A percentile compares a stretch with the other conserved stretches of the same genome.
These are phyloP conservation scores for Fomes fomentarius DNA, from an alignment of 1,284 basidiomycete species.

Conservation along the genomic window DNA sequence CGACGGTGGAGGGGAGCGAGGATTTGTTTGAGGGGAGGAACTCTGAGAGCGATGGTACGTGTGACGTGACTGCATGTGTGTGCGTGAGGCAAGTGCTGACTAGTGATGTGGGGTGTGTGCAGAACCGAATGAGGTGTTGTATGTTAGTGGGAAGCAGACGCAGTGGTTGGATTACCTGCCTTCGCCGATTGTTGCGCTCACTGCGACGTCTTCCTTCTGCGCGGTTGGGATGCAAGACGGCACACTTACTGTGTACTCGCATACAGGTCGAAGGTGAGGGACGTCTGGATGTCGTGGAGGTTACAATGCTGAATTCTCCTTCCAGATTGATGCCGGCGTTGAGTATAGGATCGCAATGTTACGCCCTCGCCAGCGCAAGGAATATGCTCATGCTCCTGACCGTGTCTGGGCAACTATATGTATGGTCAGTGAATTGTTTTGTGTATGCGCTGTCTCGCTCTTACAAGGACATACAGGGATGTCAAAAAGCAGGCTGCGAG, in stretches of 20 bases:
- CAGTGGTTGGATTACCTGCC: constrained; percentile 91
- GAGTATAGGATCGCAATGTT: constrained; percentile 71
- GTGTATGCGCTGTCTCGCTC: not conserved
- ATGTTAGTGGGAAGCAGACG: constrained; percentile 64
- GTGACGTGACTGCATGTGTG: too few species aligned
- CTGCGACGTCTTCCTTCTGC: constrained; percentile 68
- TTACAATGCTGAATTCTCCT: constrained; percentile 3
- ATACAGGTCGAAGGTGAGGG: constrained; percentile 63
- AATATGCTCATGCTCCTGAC: constrained; percentile 75
- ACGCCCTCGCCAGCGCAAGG: constrained; percentile 68
- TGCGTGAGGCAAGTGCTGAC: too few species aligned
- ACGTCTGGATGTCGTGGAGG: not conserved
- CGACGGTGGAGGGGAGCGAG: constrained; percentile 64
- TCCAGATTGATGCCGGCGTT: constrained; percentile 74
- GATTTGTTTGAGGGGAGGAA: constrained; percentile 83
- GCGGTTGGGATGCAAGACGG: constrained; percentile 82
- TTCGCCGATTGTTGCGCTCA: constrained; percentile 66
- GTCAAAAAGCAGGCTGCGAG: constrained; percentile 63
- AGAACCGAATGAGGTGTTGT: constrained; percentile 73
- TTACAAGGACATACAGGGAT: constrained; percentile 53
- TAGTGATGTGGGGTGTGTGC: not conserved
- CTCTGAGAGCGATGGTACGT: constrained; percentile 63
- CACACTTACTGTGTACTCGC: constrained; percentile 77
- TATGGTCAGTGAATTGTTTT: constrained; percentile 58
- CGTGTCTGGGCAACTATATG: constrained; percentile 66